Conservation (phyloP, 2,329 filamentous ascomycete genomes). For the Tympanopsis confertula region DNA sequence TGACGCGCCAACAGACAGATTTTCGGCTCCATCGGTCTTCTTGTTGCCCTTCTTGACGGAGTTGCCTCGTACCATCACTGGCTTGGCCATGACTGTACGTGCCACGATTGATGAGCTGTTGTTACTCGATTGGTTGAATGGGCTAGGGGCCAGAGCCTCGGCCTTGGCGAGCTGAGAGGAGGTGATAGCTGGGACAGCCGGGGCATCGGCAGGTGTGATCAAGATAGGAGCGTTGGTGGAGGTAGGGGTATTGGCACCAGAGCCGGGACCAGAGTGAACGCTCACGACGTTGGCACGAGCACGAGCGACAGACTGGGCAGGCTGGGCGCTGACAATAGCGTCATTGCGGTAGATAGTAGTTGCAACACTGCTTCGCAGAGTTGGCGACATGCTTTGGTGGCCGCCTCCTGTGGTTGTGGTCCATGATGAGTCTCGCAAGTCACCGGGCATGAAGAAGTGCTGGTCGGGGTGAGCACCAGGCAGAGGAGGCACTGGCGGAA, state of each 20-base stretch:
- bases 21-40: no score
- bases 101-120: neutral
- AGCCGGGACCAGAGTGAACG: slow-evolving; percentile 16
- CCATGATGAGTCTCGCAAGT: slow-evolving; percentile 83
- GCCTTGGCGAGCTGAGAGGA: neutral
- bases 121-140: neutral
- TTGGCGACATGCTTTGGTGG: slow-evolving; percentile 35
- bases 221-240: no score
- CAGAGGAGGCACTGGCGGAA: slow-evolving; percentile 89
- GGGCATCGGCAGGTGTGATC: neutral
- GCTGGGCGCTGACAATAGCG: slow-evolving; percentile 48
- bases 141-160: neutral
- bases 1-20: no score
- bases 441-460: slow-evolving; percentile 85
- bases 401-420: slow-evolving; percentile 56
- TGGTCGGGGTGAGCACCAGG: slow-evolving; percentile 61
- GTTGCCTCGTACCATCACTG: neutral
- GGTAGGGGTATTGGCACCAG: neutral
- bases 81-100: neutral
- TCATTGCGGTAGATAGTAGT: slow-evolving; percentile 56
- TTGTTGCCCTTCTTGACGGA: neutral
- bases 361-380: slow-evolving; percentile 37
- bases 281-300: slow-evolving; percentile 49
- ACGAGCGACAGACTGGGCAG: slow-evolving; percentile 47
- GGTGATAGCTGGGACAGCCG: neutral